Percentiles rank a stretch among this genome's conserved stretches.
phyloP scores from a whole-genome alignment of 352 stramenopile genomes.

The Pythium sukuiense region DNA sequence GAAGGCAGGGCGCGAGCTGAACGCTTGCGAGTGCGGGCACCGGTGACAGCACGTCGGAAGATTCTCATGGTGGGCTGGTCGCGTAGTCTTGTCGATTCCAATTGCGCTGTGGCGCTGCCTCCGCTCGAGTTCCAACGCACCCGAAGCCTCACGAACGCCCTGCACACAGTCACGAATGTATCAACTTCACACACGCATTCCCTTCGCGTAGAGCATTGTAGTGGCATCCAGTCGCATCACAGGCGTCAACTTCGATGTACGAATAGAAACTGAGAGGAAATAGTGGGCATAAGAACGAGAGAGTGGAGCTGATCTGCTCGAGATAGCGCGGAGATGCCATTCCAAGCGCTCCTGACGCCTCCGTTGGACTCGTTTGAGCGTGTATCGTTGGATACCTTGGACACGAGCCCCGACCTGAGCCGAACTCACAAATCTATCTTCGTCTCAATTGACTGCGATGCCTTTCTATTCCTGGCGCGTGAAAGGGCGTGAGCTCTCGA shows the following conservation, averaged over 20 bases:
- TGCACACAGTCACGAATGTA: background rate
- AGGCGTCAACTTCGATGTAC: background rate
- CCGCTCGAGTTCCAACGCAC: background rate
- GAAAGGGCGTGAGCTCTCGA: conserved; percentile 6
- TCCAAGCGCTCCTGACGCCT: background rate
- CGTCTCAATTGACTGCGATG: background rate
- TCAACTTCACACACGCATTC: background rate
- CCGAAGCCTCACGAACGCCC: background rate
- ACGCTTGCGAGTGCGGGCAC: conserved; percentile 21
- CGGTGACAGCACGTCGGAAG: conserved; percentile 25
- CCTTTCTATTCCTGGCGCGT: conserved; percentile 3
- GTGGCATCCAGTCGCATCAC: background rate
- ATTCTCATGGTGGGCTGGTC: conserved; percentile 17
- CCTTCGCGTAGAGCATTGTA: background rate
- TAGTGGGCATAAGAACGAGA: conserved; percentile 1
- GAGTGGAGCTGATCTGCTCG: background rate
- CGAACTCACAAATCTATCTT: background rate
- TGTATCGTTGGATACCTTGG: background rate
- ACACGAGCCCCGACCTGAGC: background rate
- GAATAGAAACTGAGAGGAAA: background rate
- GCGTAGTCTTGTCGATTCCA: background rate
- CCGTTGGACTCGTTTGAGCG: background rate
- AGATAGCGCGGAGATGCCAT: background rate
- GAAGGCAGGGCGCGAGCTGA: conserved; percentile 11
- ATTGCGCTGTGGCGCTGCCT: background rate